A percentile compares a stretch with the other conserved stretches of the same genome.
Evolutionary conservation across 2,329 filamentous ascomycete genomes (phyloP).

Genomic region (Fusarium abutilonis): DNA sequence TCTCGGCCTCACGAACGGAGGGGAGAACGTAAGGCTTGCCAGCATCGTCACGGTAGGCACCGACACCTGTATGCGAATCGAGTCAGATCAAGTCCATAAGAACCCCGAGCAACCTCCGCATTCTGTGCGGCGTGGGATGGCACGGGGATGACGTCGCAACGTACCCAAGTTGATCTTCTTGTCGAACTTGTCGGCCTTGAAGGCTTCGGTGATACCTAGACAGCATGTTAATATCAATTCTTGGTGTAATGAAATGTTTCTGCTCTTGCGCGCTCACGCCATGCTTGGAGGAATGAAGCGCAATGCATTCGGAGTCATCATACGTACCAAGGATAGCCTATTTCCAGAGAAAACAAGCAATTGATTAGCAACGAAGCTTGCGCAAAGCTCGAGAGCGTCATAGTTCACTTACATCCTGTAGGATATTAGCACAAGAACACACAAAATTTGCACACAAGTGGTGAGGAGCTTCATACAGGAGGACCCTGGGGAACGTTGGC

Average conservation of each 20-base stretch:
- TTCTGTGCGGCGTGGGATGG: constrained; percentile 6
- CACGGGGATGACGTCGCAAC: constrained; percentile 42
- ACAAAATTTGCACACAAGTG: constrained; percentile 25
- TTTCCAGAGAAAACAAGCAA: constrained; percentile 27
- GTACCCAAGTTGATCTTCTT: constrained; percentile 98
- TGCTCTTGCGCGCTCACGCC: constrained; percentile 13
- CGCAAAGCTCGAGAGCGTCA: constrained; percentile 12
- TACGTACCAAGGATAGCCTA: constrained; percentile 79
- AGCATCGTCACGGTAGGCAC: constrained; percentile 97
- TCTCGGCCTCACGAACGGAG: constrained; percentile 88
- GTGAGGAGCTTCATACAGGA: constrained; percentile 72
- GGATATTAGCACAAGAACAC: constrained; percentile 34
- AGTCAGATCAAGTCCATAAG: constrained; percentile 35
- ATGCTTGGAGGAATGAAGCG: constrained; percentile 23
- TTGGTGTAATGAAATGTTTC: constrained; percentile 21
- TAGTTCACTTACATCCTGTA: constrained; percentile 52
- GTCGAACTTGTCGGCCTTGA: constrained; percentile 93
- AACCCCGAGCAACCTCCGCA: constrained; percentile 26
- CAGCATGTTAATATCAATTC: constrained; percentile 38
- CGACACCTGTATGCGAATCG: constrained; percentile 71
- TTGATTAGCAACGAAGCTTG: constrained; percentile 39
- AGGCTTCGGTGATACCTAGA: constrained; percentile 92
- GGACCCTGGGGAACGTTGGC: constrained; percentile 91
- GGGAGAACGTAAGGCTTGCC: constrained; percentile 98
- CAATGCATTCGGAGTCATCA: constrained; percentile 35